These are phyloP conservation scores for Pilaira anomala DNA, from an alignment of 192 early-diverging fungal species.

Conservation along the genomic window DNA sequence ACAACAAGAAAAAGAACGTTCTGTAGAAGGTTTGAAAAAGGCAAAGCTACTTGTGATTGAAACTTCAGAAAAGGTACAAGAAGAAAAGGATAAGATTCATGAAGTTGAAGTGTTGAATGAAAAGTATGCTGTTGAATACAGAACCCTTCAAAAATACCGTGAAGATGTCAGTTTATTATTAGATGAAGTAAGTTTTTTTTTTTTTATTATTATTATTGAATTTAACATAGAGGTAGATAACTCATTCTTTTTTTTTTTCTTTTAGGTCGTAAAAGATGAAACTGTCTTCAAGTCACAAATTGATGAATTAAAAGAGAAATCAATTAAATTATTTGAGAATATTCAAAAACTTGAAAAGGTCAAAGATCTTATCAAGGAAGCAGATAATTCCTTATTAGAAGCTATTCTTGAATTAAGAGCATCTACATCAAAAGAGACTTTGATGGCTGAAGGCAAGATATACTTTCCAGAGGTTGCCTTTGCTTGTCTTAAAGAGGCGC, in stretches of 20 bases:
- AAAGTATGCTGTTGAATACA: slow-evolving; percentile 32
- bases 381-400: slow-evolving; percentile 26
- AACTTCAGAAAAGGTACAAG: slow-evolving; percentile 13
- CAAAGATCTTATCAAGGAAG: slow-evolving; percentile 15
- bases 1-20: slow-evolving; percentile 9
- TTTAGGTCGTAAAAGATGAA: slow-evolving; percentile 9
- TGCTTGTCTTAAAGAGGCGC: slow-evolving; percentile 30
- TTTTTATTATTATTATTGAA: not conserved
- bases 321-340: slow-evolving; percentile 10
- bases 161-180: slow-evolving; percentile 31
- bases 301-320: slow-evolving; percentile 6
- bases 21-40: slow-evolving; percentile 9
- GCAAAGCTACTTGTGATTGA: slow-evolving; percentile 9
- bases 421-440: slow-evolving; percentile 5
- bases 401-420: slow-evolving; percentile 33
- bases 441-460: slow-evolving; percentile 17
- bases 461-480: slow-evolving; percentile 39
- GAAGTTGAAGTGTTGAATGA: slow-evolving; percentile 17
- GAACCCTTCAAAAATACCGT: slow-evolving; percentile 31
- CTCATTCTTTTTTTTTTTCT: not conserved
- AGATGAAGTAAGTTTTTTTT: slow-evolving; percentile 26
- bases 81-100: slow-evolving; percentile 19
- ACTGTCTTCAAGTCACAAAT: slow-evolving; percentile 4
- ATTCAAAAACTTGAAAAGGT: slow-evolving; percentile 14
- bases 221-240: too few species aligned